These are phyloP conservation scores for Omphalea diandra DNA, from an alignment of 441 rosid species.

Conservation along the genomic window DNA sequence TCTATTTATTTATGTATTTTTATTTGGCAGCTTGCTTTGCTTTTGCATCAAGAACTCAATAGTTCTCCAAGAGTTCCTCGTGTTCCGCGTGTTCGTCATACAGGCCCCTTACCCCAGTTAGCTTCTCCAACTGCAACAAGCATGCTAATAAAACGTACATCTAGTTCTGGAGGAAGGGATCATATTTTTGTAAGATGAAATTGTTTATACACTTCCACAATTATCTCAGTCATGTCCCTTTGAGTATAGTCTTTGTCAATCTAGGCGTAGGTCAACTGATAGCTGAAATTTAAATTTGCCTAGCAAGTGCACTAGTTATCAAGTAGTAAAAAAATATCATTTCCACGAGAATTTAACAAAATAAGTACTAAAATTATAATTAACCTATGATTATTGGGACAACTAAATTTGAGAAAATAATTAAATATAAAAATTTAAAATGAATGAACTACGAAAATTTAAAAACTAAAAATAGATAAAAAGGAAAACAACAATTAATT, in stretches of 20 bases:
- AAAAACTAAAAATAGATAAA: no score
- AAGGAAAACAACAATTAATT: no score
- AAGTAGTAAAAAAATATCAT: no score
- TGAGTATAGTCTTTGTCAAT: neutral
- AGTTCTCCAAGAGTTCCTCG: conserved; percentile 99
- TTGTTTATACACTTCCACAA: neutral
- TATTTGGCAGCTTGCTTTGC: conserved; percentile 76
- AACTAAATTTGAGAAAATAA: no score
- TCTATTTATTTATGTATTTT: neutral
- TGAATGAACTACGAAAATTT: no score
- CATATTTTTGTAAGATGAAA: conserved; percentile 52
- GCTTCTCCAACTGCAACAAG: conserved; percentile 67
- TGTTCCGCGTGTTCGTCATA: conserved; percentile 87
- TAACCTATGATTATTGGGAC: no score
- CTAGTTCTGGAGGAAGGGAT: conserved; percentile 78
- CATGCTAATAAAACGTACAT: conserved; percentile 64
- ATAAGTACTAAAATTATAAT: no score
- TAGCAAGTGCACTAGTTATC: no score
- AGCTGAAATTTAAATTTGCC: no score
- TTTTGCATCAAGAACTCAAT: conserved; percentile 97
- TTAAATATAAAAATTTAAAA: no score
- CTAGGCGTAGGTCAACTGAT: no score
- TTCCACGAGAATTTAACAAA: no score
- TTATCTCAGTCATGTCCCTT: neutral
- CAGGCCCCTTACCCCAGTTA: conserved; percentile 79